Evolutionary conservation across 108 stramenopile species (phyloP).

Genomic region (Skeletonema costatum): DNA sequence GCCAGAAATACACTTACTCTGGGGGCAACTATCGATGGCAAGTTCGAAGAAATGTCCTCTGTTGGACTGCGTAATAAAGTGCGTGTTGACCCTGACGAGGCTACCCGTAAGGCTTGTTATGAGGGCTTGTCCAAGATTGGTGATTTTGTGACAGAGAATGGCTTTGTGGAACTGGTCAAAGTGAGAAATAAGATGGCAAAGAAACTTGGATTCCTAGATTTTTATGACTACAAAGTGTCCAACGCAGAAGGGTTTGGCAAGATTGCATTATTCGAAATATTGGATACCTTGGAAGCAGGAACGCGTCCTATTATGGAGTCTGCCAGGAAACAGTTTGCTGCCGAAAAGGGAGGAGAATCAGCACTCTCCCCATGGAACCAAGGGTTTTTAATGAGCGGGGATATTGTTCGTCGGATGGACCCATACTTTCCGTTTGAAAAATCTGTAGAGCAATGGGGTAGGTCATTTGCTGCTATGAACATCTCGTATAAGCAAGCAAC

Average conservation of each 20-base stretch:
- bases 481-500: slow-evolving; percentile 66
- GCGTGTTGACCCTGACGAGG: slow-evolving; percentile 53
- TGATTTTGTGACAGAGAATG: slow-evolving; percentile 59
- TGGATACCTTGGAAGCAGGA: slow-evolving; percentile 65
- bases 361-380: slow-evolving; percentile 71
- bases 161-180: slow-evolving; percentile 75
- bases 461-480: slow-evolving; percentile 65
- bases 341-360: slow-evolving; percentile 45
- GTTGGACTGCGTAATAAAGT: slow-evolving; percentile 64
- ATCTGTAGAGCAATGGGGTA: slow-evolving; percentile 54
- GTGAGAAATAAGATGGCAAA: slow-evolving; percentile 64
- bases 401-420: slow-evolving; percentile 69
- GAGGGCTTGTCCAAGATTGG: slow-evolving; percentile 75
- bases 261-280: slow-evolving; percentile 62
- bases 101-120: slow-evolving; percentile 58
- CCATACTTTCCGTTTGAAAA: slow-evolving; percentile 79
- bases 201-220: slow-evolving; percentile 56
- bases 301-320: slow-evolving; percentile 61
- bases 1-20: slow-evolving; percentile 58
- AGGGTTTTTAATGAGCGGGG: slow-evolving; percentile 62
- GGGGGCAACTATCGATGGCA: slow-evolving; percentile 48
- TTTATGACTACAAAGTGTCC: slow-evolving; percentile 77
- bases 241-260: slow-evolving; percentile 79
- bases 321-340: slow-evolving; percentile 53
- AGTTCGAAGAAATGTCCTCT: slow-evolving; percentile 58